Evolutionary conservation across 441 rosid species (phyloP), one percentile per base, ranked within the genome.

Genomic region (Euphorbia schlechtendalii): DNA sequence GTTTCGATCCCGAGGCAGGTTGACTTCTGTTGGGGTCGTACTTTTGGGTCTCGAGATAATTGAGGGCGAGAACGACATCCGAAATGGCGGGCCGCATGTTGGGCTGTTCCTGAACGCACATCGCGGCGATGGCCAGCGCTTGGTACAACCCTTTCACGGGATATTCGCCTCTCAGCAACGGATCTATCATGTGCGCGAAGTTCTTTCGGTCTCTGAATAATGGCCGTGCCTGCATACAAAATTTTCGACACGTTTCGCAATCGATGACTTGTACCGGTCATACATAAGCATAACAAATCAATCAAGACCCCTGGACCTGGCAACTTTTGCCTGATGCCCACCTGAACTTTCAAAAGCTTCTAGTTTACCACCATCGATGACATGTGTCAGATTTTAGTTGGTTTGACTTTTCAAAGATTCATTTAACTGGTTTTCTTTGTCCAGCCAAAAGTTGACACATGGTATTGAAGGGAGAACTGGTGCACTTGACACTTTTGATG

Each of bases 51-150:
- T 95, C 96, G 64, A 92, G 78, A 75, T 89, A 92, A 25, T 89
- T 78, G 46, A 92, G 88, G 43, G 98, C 98, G 41, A 90, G 84
- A 67, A 92, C 98, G 51, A 92, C 95, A 22, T 92, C 98, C 0
- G 90, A 85, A 2, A 89, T 83, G 22, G 82, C 70, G 13, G 98
- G 98, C 69, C 98, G 86, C 56, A 95, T 87, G 18, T 85, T 87
- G 34, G 98, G 96, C 74, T 92, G 95, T 63, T 91, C 98, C 74
- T 91, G 98, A 56, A 91, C 81, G 75, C 98, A 91, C 95, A 89
- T 89, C 53, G 98, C 96, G 48, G 96, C 88, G 36, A 92, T 90
- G 5, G 98, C 98, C 46, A 92, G 95, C 27, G 98, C 96, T 78
- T 92, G 98, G 81, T 92, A 92, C 13, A 92, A 78, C 53, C 96